These are phyloP conservation scores for Fistulinella prunicolor DNA, from an alignment of 768 basidiomycete genomes.

Conservation along the genomic window DNA sequence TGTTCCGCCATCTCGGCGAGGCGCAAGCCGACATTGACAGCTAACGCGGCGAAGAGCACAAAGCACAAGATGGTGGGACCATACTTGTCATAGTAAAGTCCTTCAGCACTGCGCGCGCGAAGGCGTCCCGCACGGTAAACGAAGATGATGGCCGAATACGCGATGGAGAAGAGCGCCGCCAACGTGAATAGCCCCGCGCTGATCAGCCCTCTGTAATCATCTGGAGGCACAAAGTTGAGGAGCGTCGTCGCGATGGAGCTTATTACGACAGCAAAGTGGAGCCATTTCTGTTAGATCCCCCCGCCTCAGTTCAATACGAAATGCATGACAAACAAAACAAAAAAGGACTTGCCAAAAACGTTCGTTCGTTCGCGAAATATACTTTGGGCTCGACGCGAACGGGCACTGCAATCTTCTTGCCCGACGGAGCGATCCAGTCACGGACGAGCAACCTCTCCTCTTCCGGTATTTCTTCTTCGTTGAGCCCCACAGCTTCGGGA, in stretches of 20 bases:
- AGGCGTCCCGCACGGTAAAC: constrained; percentile 70
- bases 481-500: constrained; percentile 34
- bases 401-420: constrained; percentile 89
- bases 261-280: constrained; percentile 82
- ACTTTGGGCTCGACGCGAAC: constrained; percentile 98
- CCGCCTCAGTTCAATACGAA: constrained; percentile 7
- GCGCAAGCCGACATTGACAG: constrained; percentile 72
- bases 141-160: constrained; percentile 82
- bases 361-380: constrained; percentile 94
- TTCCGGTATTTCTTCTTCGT: constrained; percentile 34
- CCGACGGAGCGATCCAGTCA: constrained; percentile 74
- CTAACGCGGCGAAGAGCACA: constrained; percentile 65
- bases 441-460: constrained; percentile 60
- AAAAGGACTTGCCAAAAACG: constrained; percentile 73
- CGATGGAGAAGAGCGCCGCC: constrained; percentile 83
- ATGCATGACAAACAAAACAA: background rate
- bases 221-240: constrained; percentile 76
- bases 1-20: constrained; percentile 47
- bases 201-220: constrained; percentile 76
- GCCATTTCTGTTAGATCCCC: constrained; percentile 66
- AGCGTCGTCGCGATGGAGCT: constrained; percentile 88
- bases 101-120: constrained; percentile 68
- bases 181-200: constrained; percentile 87
- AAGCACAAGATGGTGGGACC: constrained; percentile 77
- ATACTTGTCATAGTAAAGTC: constrained; percentile 86